These are phyloP conservation scores for Lepiota venenata DNA, from an alignment of 768 basidiomycete species.

Conservation along the genomic window DNA sequence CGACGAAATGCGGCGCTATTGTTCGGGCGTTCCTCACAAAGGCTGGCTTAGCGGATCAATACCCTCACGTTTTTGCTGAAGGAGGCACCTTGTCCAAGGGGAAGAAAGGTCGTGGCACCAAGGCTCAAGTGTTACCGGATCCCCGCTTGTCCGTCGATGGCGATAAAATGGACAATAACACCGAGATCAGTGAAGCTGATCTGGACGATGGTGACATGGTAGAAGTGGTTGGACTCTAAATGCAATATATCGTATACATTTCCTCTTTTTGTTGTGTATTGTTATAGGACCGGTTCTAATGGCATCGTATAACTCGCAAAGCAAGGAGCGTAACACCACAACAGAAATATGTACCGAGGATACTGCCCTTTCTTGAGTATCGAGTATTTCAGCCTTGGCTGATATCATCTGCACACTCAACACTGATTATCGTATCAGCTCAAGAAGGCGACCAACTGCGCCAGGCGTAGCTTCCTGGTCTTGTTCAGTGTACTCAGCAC, in stretches of 20 bases:
- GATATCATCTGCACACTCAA: no score
- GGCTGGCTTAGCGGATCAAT: slow-evolving; percentile 56
- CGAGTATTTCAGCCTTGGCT: no score
- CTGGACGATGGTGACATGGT: slow-evolving; percentile 80
- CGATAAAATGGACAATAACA: slow-evolving; percentile 57
- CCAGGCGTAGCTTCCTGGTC: no score
- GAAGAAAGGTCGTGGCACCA: neutral
- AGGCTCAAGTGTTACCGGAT: slow-evolving; percentile 27
- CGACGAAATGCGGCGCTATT: slow-evolving; percentile 74
- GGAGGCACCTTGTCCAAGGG: slow-evolving; percentile 18
- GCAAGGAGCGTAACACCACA: no score
- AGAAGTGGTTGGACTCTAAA: slow-evolving; percentile 62
- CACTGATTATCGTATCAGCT: no score
- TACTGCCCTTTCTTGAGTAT: no score
- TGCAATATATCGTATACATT: neutral
- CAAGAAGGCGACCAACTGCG: no score
- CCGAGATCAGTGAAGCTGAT: slow-evolving; percentile 63
- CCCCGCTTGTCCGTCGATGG: slow-evolving; percentile 66
- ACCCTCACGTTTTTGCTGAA: slow-evolving; percentile 32
- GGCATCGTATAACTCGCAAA: no score
- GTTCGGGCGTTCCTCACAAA: slow-evolving; percentile 73
- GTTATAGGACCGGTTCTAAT: neutral
- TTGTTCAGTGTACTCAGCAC: no score
- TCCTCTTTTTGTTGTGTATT: neutral
- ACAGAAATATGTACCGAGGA: no score